Conservation (phyloP, 2,329 filamentous ascomycete genomes). For the Plectosphaerella sp. region DNA sequence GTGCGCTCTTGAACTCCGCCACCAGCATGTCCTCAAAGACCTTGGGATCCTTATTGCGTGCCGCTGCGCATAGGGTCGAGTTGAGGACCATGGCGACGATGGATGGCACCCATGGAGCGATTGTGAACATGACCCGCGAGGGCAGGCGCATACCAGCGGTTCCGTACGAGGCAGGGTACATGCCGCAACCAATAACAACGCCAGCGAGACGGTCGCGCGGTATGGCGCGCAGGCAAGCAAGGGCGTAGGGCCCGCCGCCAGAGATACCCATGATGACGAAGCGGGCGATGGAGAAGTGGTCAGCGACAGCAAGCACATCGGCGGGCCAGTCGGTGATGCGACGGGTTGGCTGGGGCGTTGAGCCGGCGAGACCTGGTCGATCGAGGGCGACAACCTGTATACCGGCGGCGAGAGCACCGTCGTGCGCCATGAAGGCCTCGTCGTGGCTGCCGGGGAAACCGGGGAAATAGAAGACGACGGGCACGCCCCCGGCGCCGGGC, state of each 20-base stretch:
- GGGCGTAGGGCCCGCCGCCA: conserved; percentile 29
- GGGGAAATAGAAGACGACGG: conserved; percentile 26
- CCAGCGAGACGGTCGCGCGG: conserved; percentile 22
- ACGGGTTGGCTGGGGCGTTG: conserved; percentile 25
- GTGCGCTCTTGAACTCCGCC: conserved; percentile 2
- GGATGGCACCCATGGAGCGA: conserved; percentile 14
- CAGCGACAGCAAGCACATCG: conserved; percentile 26
- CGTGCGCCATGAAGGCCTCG: conserved; percentile 22
- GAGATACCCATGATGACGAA: conserved; percentile 30
- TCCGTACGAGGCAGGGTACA: conserved; percentile 10
- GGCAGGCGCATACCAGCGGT: conserved; percentile 16
- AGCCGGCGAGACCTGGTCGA: conserved; percentile 36
- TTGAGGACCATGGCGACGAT: conserved; percentile 16
- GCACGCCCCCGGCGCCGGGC: not conserved
- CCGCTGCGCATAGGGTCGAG: conserved; percentile 13
- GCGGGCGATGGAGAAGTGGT: conserved; percentile 13
- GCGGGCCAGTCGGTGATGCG: conserved; percentile 24
- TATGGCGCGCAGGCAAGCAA: conserved; percentile 26
- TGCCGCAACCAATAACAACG: conserved; percentile 31
- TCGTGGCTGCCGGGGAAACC: conserved; percentile 35
- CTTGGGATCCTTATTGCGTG: conserved; percentile 6
- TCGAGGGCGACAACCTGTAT: conserved; percentile 32
- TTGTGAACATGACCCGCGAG: conserved; percentile 14
- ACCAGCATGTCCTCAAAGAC: conserved; percentile 1
- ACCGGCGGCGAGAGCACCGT: conserved; percentile 15